Conservation (phyloP, 176 grass and related monocot genomes). For the Oryza coarctata region DNA sequence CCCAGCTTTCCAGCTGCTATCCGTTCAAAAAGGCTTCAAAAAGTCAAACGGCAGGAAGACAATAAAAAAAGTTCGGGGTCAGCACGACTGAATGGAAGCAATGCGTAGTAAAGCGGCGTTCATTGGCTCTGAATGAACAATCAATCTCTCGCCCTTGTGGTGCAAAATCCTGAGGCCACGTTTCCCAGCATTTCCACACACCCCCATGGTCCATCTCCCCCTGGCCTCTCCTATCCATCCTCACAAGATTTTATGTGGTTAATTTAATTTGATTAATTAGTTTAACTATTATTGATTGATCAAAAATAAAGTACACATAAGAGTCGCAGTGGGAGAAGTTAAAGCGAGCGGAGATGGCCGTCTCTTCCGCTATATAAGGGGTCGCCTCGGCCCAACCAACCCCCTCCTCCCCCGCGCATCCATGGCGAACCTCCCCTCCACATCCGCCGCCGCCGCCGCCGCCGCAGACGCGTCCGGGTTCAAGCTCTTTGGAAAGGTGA, state of each 20-base stretch:
- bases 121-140: background rate
- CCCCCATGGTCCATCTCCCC: slow-evolving; percentile 12
- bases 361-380: slow-evolving; percentile 29
- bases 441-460: background rate
- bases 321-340: background rate
- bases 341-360: slow-evolving; percentile 23
- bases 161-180: slow-evolving; percentile 38
- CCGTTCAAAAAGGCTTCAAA: background rate
- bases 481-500: slow-evolving; percentile 94
- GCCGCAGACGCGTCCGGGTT: slow-evolving; percentile 48
- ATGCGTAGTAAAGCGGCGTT: background rate
- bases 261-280: background rate
- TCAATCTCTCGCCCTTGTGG: background rate
- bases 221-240: background rate
- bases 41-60: slow-evolving; percentile 30
- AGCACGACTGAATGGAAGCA: background rate
- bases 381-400: background rate
- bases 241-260: background rate
- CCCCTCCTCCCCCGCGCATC: background rate
- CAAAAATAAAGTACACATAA: background rate
- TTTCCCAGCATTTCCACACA: slow-evolving; percentile 39
- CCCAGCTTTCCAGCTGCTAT: background rate
- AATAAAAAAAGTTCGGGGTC: background rate
- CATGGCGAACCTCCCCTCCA: slow-evolving; percentile 41
- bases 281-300: background rate